Conservation (phyloP, 2,329 filamentous ascomycete species). For the Phyllosticta citrichinensis region DNA sequence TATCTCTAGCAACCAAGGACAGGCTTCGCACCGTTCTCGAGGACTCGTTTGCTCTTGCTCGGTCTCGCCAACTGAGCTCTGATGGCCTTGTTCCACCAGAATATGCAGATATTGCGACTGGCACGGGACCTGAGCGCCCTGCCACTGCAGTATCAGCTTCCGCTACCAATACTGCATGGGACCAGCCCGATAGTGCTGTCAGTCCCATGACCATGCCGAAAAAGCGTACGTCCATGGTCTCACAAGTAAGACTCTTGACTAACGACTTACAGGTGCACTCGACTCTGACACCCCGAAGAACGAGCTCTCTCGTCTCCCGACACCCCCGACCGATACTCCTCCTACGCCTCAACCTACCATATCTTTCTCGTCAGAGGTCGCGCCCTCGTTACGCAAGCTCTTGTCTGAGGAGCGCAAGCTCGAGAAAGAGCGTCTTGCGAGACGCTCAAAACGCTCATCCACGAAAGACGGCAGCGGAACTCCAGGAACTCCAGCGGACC, state of each 20-base stretch:
- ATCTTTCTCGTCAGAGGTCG: slow-evolving; percentile 49
- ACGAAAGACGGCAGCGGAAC: slow-evolving; percentile 15
- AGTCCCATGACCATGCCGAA: slow-evolving; percentile 45
- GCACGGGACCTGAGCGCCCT: slow-evolving; percentile 33
- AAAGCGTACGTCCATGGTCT: slow-evolving; percentile 46
- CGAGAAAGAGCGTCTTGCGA: slow-evolving; percentile 34
- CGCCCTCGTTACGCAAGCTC: slow-evolving; percentile 57
- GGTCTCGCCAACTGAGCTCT: slow-evolving; percentile 64
- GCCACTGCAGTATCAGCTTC: slow-evolving; percentile 29
- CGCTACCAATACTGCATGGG: slow-evolving; percentile 29
- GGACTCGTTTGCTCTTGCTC: slow-evolving; percentile 62
- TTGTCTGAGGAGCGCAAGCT: slow-evolving; percentile 1
- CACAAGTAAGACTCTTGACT: not conserved
- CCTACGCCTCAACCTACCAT: slow-evolving; percentile 40
- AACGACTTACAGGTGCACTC: slow-evolving; percentile 31
- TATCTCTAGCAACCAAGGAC: slow-evolving; percentile 77
- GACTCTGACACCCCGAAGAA: slow-evolving; percentile 5
- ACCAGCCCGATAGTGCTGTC: slow-evolving; percentile 40
- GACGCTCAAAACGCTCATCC: slow-evolving; percentile 33
- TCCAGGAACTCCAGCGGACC: slow-evolving; percentile 17
- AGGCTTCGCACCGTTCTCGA: slow-evolving; percentile 65
- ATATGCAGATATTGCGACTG: slow-evolving; percentile 60
- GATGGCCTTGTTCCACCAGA: slow-evolving; percentile 70
- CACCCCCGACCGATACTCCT: slow-evolving; percentile 37
- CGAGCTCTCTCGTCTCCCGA: slow-evolving; percentile 31